A percentile compares a stretch with the other conserved stretches of the same genome.
Conservation (phyloP, 2,329 filamentous ascomycete species). For the Chaetomium strumarium region DNA sequence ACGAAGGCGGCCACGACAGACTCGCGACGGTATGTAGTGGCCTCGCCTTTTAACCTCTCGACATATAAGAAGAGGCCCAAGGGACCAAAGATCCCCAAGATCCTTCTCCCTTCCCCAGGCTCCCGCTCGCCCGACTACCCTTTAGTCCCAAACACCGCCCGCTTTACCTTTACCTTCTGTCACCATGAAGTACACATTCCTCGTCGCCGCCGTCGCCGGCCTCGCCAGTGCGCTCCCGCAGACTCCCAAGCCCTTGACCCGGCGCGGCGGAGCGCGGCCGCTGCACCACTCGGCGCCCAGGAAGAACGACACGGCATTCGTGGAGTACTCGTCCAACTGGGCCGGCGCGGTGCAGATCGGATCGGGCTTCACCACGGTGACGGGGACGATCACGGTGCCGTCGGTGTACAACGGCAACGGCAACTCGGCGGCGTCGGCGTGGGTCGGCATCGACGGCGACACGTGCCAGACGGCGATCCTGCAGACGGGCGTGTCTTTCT, state of each 20-base stretch:
- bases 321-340: neutral
- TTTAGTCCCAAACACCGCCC: neutral
- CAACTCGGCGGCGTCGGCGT: conserved; percentile 35
- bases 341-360: neutral
- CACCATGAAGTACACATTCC: neutral
- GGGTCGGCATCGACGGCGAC: conserved; percentile 58
- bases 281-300: neutral
- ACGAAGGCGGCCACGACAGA: neutral
- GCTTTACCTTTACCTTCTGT: neutral
- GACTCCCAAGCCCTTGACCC: neutral
- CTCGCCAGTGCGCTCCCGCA: neutral
- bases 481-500: conserved; percentile 53
- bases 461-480: conserved; percentile 49
- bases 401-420: neutral
- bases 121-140: neutral
- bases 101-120: neutral
- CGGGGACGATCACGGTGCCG: conserved; percentile 4
- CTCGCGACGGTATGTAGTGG: neutral
- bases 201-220: neutral
- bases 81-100: neutral
- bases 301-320: neutral
- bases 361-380: neutral
- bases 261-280: neutral
- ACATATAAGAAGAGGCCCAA: neutral
- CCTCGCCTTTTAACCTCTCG: neutral